These are phyloP conservation scores for Eimeria falciformis DNA, from an alignment of 169 alveolate genomes.

Conservation along the genomic window DNA sequence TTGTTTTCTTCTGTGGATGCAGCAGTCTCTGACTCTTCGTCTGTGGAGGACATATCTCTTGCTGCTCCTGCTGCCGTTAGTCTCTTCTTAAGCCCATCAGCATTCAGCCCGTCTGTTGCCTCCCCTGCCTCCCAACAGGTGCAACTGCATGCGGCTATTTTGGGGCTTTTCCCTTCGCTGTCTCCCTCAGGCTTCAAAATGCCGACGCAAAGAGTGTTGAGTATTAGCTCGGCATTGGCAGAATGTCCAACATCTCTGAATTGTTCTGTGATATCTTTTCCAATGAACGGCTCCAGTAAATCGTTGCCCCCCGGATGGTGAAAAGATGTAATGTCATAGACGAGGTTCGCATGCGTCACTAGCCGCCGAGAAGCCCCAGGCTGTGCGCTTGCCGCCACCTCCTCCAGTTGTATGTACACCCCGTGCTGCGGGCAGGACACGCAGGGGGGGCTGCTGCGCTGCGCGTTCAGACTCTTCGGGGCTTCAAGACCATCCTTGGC, in stretches of 20 bases:
- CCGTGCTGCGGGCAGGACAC: neutral
- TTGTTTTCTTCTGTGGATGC: neutral
- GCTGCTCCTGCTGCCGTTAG: too few species aligned
- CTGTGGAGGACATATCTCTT: neutral
- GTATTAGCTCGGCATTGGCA: neutral
- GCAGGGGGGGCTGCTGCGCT: too few species aligned
- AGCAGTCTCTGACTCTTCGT: neutral
- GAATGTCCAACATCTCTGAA: slow-evolving; percentile 35
- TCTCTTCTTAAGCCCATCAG: too few species aligned
- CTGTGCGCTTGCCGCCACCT: neutral
- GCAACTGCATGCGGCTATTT: too few species aligned
- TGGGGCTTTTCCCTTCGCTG: too few species aligned
- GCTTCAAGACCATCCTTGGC: too few species aligned
- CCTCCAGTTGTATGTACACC: neutral
- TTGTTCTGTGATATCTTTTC: neutral
- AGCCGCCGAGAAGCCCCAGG: neutral
- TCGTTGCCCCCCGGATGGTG: slow-evolving; percentile 40
- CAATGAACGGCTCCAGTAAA: neutral
- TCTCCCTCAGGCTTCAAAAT: neutral
- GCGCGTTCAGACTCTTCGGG: too few species aligned
- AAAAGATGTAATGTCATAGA: neutral
- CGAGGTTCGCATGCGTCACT: neutral
- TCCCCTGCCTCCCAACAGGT: too few species aligned
- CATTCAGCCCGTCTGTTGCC: too few species aligned
- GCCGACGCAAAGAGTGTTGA: slow-evolving; percentile 14